Evolutionary conservation across 768 basidiomycete genomes (phyloP), one percentile per base, ranked within the genome.

Genomic region (Crepidotus variabilis): DNA sequence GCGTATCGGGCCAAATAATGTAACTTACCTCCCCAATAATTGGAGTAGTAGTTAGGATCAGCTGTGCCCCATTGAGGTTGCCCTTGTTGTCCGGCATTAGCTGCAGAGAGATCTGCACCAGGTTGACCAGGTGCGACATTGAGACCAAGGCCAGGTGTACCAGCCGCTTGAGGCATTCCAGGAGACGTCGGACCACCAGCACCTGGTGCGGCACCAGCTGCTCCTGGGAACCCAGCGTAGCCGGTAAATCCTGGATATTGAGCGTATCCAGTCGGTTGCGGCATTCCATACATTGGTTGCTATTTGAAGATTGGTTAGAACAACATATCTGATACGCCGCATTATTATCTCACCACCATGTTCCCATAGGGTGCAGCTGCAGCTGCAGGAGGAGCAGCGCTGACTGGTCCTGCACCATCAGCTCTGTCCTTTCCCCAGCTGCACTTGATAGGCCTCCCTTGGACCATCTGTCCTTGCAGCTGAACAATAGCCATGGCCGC

Each of bases 401-500:
- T 71, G 14, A 73, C 65, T 49, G 82, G 75, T 54, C 82, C 79
- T 22, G 82, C 77, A 22, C 85, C 89, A 68, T 90, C 88, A 21
- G 85, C 88, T 59, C 92, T 82, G 70, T 98, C 96, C 73, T 98
- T 98, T 55, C 97, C 97, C 97, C 97, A 99, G 65, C 92, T 94
- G 72, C 93, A 96, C 75, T 98, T 98, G 79, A 98, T 93, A 7
- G 95, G 94, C 36, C 97, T 77, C 49, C 96, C 96, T 62, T 99
- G 97, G 23, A 99, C 92, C 81, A 94, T 91, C 75, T 94, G 92
- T 53, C 96, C 95, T 71, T 96, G 93, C 51, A 99, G 78, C 70
- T 98, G 94, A 59, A 96, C 90, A 66, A 99, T 99, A 36, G 96
- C 96, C 86, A 94, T 88, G 7, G 97, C 96, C 54, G 96, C 96